Evolutionary conservation across 2,329 filamentous ascomycete genomes (phyloP), one percentile per base, ranked within the genome.

Genomic region (Hypoxylon sp.): DNA sequence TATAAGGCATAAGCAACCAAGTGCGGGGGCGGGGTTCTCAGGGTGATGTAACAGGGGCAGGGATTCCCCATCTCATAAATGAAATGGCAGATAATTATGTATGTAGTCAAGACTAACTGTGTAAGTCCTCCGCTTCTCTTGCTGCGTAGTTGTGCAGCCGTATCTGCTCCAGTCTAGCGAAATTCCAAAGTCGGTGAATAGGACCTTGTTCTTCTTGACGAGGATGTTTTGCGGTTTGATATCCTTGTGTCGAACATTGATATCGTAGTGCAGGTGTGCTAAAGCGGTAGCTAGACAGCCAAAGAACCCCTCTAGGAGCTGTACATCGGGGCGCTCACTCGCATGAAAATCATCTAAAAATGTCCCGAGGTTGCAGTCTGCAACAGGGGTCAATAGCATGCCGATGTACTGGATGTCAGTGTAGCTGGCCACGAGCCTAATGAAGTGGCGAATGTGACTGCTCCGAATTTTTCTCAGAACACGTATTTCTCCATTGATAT

Each of bases 141-240:
- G 8, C 3, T 27, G 13, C 1, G 55, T 59, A 29, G 55, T 59
- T 75, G 52, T 62, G n/a, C 72, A 21, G 60, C 48, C 5, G 65
- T 15, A n/a, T n/a, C 74, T 53, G 72, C 73, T 13, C 63, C 72
- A 17, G 69, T 76, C 6, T 66, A 74, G 7, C 67, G 75, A 68
- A 17, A 71, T 51, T 4, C 73, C 72, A 17, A 73, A 76, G n/a
- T 75, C 71, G 57, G 75, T 94, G 73, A 97, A 84, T 35, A 92
- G 93, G 55, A 97, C 92, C 76, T 95, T 96, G 83, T 96, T 93
- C 74, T 93, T 93, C 83, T 96, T 96, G 73, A 97, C 87, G 72
- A 97, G 82, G 71, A 97, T 94, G 82, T 94, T 77, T 21, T 75
- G 70, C 0, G 74, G 75, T 46, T 77, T 77, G 63, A 77, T 77